phyloP scores from a whole-genome alignment of 2,329 filamentous ascomycete species.

The Ascochyta rabiei region DNA sequence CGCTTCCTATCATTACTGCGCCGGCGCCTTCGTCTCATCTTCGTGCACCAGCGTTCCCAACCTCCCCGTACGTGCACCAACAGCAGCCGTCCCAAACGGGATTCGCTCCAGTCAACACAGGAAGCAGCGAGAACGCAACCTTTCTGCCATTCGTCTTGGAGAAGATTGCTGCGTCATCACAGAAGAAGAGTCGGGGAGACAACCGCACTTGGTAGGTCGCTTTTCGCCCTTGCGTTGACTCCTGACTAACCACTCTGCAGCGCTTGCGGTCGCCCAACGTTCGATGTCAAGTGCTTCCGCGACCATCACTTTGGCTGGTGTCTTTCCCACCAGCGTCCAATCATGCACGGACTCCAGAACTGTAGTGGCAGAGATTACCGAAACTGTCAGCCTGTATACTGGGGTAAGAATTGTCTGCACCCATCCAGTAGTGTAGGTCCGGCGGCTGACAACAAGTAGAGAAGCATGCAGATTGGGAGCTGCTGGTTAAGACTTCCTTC shows the following conservation, averaged over 20 bases:
- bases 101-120: background rate
- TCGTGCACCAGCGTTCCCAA: background rate
- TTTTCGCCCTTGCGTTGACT: background rate
- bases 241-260: background rate
- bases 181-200: background rate
- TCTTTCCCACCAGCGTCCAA: slow-evolving; percentile 1
- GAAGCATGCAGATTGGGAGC: slow-evolving; percentile 2
- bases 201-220: background rate
- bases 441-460: background rate
- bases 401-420: background rate
- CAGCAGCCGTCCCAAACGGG: background rate
- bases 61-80: background rate
- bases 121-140: background rate
- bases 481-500: slow-evolving; percentile 3
- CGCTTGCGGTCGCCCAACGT: background rate
- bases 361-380: background rate
- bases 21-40: background rate
- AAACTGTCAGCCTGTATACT: background rate
- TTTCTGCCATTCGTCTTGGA: slow-evolving; percentile 2
- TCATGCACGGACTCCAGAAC: background rate
- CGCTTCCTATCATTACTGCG: background rate
- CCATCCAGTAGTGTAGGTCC: background rate
- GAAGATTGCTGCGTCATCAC: background rate
- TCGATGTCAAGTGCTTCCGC: slow-evolving; percentile 5
- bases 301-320: slow-evolving; percentile 11